Conservation (phyloP, 345 rosid species). For the Linum trigynum region DNA sequence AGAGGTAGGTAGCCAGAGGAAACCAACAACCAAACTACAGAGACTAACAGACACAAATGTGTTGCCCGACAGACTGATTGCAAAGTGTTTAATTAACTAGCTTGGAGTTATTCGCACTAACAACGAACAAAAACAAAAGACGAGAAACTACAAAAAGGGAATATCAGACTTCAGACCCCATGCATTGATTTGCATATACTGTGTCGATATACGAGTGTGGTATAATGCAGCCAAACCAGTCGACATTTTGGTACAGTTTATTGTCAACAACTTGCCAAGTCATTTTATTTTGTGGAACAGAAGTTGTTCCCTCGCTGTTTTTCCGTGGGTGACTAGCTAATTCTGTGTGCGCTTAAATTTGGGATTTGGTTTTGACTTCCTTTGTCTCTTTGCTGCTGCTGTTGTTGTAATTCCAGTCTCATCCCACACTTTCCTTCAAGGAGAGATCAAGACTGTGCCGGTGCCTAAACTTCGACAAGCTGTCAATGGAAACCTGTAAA, state of each 20-base stretch:
- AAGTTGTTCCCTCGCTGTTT: background rate
- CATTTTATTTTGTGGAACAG: background rate
- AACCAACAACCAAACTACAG: background rate
- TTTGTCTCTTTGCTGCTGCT: no score
- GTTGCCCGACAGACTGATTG: background rate
- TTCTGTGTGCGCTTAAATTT: background rate
- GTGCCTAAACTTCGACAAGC: constrained; percentile 61
- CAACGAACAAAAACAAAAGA: background rate
- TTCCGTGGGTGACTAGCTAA: background rate
- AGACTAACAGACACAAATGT: background rate
- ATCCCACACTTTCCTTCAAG: constrained; percentile 45
- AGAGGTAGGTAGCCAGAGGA: background rate
- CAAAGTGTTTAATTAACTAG: no score
- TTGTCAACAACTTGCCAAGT: background rate
- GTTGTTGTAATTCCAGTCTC: constrained; percentile 41
- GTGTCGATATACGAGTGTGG: no score
- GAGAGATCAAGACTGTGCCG: constrained; percentile 53
- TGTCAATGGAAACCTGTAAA: constrained; percentile 61
- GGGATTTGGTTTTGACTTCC: no score
- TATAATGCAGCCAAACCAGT: no score
- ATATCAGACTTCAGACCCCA: background rate
- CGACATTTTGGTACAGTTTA: background rate
- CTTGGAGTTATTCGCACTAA: background rate
- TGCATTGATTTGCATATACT: no score
- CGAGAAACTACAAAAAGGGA: background rate